A percentile compares a stretch with the other conserved stretches of the same genome.
Evolutionary conservation across 192 early-diverging fungal genomes (phyloP).

Genomic region (Allomyces arbusculus): DNA sequence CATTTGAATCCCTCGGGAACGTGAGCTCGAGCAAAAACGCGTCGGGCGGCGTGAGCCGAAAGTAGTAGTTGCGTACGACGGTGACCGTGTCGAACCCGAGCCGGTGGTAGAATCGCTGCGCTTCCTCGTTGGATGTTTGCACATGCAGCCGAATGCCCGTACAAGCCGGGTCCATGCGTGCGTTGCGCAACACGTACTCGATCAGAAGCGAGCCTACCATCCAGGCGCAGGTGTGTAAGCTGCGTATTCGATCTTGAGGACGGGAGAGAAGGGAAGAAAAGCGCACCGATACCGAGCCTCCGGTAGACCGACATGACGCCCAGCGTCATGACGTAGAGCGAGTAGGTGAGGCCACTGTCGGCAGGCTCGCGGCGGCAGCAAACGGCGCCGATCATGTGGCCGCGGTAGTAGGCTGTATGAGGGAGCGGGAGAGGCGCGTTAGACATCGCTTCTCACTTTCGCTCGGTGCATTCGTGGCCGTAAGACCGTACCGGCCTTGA

Average conservation of each 20-base stretch:
- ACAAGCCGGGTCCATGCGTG: not conserved
- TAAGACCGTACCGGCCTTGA: conserved; percentile 33
- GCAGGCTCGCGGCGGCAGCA: conserved; percentile 55
- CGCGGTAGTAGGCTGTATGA: not conserved
- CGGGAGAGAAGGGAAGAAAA: not conserved
- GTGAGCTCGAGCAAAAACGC: conserved; percentile 25
- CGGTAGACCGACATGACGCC: conserved; percentile 73
- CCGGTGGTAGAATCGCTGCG: conserved; percentile 61
- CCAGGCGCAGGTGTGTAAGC: too few species aligned
- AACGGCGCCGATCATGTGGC: conserved; percentile 46
- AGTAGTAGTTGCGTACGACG: conserved; percentile 57
- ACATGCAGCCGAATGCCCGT: conserved; percentile 59
- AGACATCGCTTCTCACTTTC: not conserved
- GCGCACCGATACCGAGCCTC: conserved; percentile 45
- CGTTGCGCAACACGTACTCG: not conserved
- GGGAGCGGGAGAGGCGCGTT: not conserved
- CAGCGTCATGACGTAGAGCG: conserved; percentile 80
- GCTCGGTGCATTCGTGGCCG: not conserved
- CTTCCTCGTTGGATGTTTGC: conserved; percentile 58
- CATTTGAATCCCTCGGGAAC: too few species aligned
- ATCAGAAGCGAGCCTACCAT: not conserved
- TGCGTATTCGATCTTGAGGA: too few species aligned
- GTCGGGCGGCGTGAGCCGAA: conserved; percentile 57
- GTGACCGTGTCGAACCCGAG: conserved; percentile 43
- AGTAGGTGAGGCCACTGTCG: not conserved